Evolutionary conservation across 2,329 filamentous ascomycete species (phyloP).

Genomic region (Botrytis elliptica): DNA sequence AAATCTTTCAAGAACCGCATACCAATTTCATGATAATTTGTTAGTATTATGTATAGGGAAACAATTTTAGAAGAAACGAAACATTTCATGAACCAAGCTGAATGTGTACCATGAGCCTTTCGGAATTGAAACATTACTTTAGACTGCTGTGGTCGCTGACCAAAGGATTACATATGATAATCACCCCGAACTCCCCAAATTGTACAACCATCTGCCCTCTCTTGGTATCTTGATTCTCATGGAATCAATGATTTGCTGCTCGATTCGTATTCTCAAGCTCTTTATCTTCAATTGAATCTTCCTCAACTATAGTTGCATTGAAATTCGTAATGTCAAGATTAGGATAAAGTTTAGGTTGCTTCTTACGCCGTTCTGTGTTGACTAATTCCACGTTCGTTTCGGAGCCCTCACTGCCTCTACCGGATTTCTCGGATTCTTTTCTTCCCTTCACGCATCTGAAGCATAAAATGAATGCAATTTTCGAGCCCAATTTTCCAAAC

Average conservation of each 20-base stretch:
- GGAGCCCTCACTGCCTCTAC: neutral
- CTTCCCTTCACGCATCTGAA: neutral
- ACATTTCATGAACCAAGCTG: neutral
- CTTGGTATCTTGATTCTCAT: neutral
- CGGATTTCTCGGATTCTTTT: neutral
- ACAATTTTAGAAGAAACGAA: neutral
- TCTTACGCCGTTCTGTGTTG: neutral
- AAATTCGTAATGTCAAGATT: neutral
- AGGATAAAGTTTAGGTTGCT: neutral
- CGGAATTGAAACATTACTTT: neutral
- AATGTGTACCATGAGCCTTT: neutral
- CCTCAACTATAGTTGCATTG: neutral
- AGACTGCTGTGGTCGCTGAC: neutral
- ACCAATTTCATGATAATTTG: neutral
- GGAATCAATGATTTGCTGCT: neutral
- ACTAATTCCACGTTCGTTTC: neutral
- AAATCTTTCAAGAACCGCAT: neutral
- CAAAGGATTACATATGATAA: neutral
- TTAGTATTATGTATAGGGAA: neutral
- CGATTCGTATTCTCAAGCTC: neutral
- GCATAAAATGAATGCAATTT: neutral
- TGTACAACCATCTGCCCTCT: neutral
- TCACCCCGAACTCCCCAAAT: neutral
- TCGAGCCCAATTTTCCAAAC: neutral
- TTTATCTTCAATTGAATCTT: neutral